phyloP scores from a whole-genome alignment of 1,284 basidiomycete species.

The Pholiota adiposa region DNA sequence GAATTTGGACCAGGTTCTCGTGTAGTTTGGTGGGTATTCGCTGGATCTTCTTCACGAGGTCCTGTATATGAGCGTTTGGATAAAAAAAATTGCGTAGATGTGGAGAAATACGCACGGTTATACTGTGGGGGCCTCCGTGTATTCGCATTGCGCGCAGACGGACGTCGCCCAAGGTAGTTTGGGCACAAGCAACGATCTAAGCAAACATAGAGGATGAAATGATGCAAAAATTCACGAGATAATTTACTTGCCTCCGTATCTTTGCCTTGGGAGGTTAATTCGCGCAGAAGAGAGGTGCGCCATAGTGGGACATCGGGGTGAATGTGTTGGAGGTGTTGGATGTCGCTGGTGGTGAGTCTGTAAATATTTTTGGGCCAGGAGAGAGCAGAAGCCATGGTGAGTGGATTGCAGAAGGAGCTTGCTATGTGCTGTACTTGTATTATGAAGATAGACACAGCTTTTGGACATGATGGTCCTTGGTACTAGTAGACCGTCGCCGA shows the following conservation, averaged over 20 bases:
- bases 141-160: conserved; percentile 7
- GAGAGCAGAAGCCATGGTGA: neutral
- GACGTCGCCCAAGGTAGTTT: neutral
- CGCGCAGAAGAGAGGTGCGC: neutral
- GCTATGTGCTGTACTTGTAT: neutral
- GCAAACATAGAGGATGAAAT: neutral
- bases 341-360: neutral
- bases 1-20: conserved; percentile 17
- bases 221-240: neutral
- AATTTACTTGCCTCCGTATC: neutral
- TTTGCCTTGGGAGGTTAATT: neutral
- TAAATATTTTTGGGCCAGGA: neutral
- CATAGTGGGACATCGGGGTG: conserved; percentile 1
- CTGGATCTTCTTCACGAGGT: conserved; percentile 3
- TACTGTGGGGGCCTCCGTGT: neutral
- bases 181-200: neutral
- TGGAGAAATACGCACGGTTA: conserved; percentile 2
- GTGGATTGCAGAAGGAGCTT: neutral
- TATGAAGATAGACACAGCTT: neutral
- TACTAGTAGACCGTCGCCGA: neutral
- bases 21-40: conserved; percentile 1
- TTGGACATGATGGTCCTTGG: neutral
- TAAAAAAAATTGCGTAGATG: neutral
- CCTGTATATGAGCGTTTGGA: neutral
- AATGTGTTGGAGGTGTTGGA: neutral